Base-by-base conservation (phyloP, 2,329 filamentous ascomycete genomes). In the Penicillium sp. region DNA sequence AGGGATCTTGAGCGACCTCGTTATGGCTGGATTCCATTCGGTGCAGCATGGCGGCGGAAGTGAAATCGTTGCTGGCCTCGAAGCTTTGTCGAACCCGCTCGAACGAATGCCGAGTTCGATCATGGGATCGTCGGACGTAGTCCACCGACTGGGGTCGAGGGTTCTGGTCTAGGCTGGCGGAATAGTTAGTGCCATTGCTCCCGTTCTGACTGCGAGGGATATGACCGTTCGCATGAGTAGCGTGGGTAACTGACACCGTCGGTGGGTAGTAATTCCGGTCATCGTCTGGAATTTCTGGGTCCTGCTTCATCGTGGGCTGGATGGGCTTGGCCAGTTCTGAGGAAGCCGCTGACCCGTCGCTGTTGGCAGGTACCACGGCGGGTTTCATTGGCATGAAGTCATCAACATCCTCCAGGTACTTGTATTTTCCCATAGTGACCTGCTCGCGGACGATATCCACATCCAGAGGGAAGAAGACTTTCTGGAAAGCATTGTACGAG, bases 371-470 rank as follows among this genome's bases (percentile, higher is more conserved):
- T 65, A 68, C 65, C 3, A 72, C 72, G 45, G 72, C 70, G 52
- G 71, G 71, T 58, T 78, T 77, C n/a, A 78, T 78, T n/a, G 80
- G 79, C 33, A 81, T 71, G 44, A 78, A 80, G 6, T 80, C 77
- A 52, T 82, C 81, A 51, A 79, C 79, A 41, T 85, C 74, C 55
- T 86, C 83, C 49, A 93, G 81, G 67, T 91, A 85, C 63, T 89
- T 86, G 73, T 96, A 98, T 69, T 88, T 87, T 64, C 95, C 95
- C 77, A 87, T 82, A 27, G 85, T 85, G 59, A 96, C 86, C 78
- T 98, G 92, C 75, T 99, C 95, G 48, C 95, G 91, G 68, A 99
- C 87, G 63, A 99, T 96, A 73, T 99, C 95, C 57, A 97, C 88
- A 68, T 99, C 95, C 64, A 89, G 88, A 4, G 95, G 95, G 74